A percentile compares a stretch with the other conserved stretches of the same genome.
phyloP scores from a whole-genome alignment of 2,329 filamentous ascomycete species.

The Cercospora beticola region DNA sequence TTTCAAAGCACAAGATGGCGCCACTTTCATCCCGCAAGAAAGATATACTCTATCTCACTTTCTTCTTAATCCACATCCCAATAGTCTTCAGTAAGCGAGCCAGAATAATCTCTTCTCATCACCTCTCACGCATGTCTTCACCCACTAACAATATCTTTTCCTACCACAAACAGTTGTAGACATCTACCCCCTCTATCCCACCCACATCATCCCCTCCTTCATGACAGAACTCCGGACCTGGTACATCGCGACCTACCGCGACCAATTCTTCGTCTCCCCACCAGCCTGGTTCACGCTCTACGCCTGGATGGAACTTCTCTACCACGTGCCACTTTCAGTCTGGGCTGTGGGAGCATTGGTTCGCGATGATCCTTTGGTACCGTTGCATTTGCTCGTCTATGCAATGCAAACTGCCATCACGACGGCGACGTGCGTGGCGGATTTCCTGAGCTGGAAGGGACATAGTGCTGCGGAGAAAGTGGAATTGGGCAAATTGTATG shows the following conservation, averaged over 20 bases:
- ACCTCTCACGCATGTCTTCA: neutral
- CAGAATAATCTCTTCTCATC: slow-evolving; percentile 7
- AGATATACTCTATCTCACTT: slow-evolving; percentile 55
- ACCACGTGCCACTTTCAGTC: slow-evolving; percentile 60
- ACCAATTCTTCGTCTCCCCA: slow-evolving; percentile 61
- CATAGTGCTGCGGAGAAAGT: slow-evolving; percentile 49
- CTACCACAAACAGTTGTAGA: slow-evolving; percentile 55
- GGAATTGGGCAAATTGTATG: slow-evolving; percentile 54
- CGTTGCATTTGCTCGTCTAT: slow-evolving; percentile 61
- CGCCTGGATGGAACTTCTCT: slow-evolving; percentile 57
- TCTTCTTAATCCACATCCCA: slow-evolving; percentile 63
- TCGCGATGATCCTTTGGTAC: slow-evolving; percentile 56
- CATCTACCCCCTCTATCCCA: slow-evolving; percentile 59
- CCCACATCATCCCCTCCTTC: slow-evolving; percentile 50
- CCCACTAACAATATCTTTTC: neutral
- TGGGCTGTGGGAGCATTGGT: slow-evolving; percentile 60
- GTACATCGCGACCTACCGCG: slow-evolving; percentile 62
- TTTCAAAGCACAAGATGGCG: slow-evolving; percentile 19
- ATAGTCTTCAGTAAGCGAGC: slow-evolving; percentile 57
- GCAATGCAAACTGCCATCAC: slow-evolving; percentile 61
- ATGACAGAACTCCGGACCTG: slow-evolving; percentile 53
- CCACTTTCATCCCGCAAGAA: slow-evolving; percentile 41
- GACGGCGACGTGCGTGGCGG: slow-evolving; percentile 62
- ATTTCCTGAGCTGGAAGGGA: slow-evolving; percentile 58
- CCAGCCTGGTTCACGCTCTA: slow-evolving; percentile 61